phyloP scores from a whole-genome alignment of 2,329 filamentous ascomycete species.

The Trichophyton schoenleinii region DNA sequence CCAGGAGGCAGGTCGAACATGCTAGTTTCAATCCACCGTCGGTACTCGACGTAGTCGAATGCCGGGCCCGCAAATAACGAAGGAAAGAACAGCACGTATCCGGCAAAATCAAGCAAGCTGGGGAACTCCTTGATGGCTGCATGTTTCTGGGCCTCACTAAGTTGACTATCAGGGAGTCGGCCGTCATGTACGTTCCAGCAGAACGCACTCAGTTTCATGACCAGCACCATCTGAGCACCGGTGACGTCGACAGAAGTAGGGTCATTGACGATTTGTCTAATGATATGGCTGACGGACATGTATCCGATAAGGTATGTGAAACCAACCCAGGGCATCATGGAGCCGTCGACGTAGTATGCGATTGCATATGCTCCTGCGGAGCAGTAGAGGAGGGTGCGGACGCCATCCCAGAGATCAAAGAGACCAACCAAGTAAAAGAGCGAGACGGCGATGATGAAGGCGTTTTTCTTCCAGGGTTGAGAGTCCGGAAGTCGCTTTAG shows the following conservation, averaged over 20 bases:
- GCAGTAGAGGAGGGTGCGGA: constrained; percentile 67
- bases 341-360: constrained; percentile 68
- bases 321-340: constrained; percentile 94
- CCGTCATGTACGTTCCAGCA: constrained; percentile 98
- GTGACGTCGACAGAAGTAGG: constrained; percentile 71
- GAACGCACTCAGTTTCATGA: constrained; percentile 95
- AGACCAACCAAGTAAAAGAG: constrained; percentile 88
- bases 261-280: constrained; percentile 58
- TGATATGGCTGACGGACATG: constrained; percentile 81
- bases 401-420: constrained; percentile 80
- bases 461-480: constrained; percentile 72
- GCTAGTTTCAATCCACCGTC: constrained; percentile 78
- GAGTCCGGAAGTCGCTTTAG: constrained; percentile 83
- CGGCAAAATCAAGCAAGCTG: constrained; percentile 63
- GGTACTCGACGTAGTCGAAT: constrained; percentile 91
- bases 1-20: constrained; percentile 82
- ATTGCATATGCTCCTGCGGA: constrained; percentile 71
- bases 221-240: constrained; percentile 89
- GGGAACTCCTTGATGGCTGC: constrained; percentile 66
- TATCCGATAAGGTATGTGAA: constrained; percentile 93
- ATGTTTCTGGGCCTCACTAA: constrained; percentile 80
- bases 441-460: constrained; percentile 67
- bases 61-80: constrained; percentile 78
- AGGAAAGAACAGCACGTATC: constrained; percentile 92
- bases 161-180: constrained; percentile 59